Evolutionary conservation across 1,284 basidiomycete species (phyloP), one percentile per base, ranked within the genome.

Genomic region (Sphaerobolus stellatus): DNA sequence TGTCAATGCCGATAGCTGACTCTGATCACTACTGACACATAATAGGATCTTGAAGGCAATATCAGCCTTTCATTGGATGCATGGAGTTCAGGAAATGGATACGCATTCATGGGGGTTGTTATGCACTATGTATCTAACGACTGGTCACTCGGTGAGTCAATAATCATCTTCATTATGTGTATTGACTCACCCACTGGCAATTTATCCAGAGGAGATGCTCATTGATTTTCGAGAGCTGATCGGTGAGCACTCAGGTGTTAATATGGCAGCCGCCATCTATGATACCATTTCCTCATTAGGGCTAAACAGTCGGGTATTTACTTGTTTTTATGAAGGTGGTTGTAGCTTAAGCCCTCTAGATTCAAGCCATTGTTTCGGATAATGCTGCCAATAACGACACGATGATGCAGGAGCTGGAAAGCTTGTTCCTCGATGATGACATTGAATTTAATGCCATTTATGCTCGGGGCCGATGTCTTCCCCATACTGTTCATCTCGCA

Each of bases 61-160:
- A 52, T 71, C 11, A 56, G 44, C 6, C 50, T 72, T 3, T 69
- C 68, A 2, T 55, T 71, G 2, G 67, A 71, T 57, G 65, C 66
- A 1, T 71, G 67, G 66, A 65, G 65, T 0, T 68, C 64, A 16
- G 59, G 57, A 31, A 69, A 68, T 52, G 48, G 60, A 6, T 61
- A 62, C 58, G 68, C 69, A 2, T 72, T 70, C 48, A 44, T 72
- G 9, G 68, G 67, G 1, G 67, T 71, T 47, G 63, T 71, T 29
- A 66, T 66, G 3, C 66, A 70, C 50, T 68, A 66, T 48, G 50
- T 70, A 4, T 64, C 50, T 0, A 63, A 68, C 28, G 55, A 64
- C 11, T 65, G 67, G 7, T 20, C 7, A 7, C 40, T 43, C n/a
- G 40, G 40, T 43, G 25, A 8, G n/a, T 43, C 7, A 20, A 20